A percentile compares a stretch with the other conserved stretches of the same genome.
Evolutionary conservation across 2,329 filamentous ascomycete species (phyloP).

Genomic region (Endoconidiophora laricicola): DNA sequence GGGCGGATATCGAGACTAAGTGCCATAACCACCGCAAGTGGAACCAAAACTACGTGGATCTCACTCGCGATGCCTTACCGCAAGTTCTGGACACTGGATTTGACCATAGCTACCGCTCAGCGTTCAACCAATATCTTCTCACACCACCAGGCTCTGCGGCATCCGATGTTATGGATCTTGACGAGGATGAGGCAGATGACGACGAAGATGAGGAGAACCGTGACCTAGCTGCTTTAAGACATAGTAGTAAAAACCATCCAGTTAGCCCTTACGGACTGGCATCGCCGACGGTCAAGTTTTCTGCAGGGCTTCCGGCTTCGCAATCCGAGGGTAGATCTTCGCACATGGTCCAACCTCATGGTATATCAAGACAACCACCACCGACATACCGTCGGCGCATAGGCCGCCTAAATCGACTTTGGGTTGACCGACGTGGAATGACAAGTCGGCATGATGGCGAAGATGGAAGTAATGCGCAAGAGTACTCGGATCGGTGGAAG

Average conservation of each 20-base stretch:
- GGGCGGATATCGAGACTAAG: constrained; percentile 70
- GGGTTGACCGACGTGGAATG: constrained; percentile 71
- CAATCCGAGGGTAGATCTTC: not conserved
- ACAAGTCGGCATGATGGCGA: constrained; percentile 28
- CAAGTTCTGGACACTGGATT: constrained; percentile 50
- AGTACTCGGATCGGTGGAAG: constrained; percentile 56
- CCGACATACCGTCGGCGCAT: constrained; percentile 70
- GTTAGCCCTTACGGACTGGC: not conserved
- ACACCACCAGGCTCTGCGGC: constrained; percentile 43
- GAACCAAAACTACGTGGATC: constrained; percentile 80
- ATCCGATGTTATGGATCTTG: constrained; percentile 40
- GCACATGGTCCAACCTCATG: not conserved
- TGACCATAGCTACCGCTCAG: constrained; percentile 51
- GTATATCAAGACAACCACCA: constrained; percentile 17
- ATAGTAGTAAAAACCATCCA: not conserved
- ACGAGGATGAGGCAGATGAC: constrained; percentile 23
- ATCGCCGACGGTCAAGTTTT: not conserved
- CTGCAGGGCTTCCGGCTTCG: not conserved
- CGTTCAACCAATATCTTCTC: constrained; percentile 54
- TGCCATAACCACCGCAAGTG: constrained; percentile 77
- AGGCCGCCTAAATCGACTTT: constrained; percentile 67
- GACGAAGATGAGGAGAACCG: not conserved
- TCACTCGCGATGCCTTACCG: constrained; percentile 71
- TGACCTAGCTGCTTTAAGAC: not conserved
- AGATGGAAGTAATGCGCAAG: constrained; percentile 7